phyloP scores from a whole-genome alignment of 2,329 filamentous ascomycete genomes.

The Calonectria honghensis region DNA sequence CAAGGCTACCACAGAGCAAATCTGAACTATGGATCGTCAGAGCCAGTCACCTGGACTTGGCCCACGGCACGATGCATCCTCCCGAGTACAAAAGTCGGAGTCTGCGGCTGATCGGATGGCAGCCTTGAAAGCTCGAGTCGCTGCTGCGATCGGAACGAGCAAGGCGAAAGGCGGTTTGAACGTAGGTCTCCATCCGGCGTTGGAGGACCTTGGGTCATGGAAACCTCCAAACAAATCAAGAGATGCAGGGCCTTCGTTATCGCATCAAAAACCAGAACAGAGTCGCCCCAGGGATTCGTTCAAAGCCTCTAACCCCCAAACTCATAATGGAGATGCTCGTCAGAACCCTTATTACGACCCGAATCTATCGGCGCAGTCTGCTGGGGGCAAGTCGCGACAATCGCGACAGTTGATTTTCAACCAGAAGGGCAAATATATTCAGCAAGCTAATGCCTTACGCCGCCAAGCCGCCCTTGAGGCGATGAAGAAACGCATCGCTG shows the following conservation, averaged over 20 bases:
- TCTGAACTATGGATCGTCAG: slow-evolving; percentile 69
- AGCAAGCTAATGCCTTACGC: slow-evolving; percentile 91
- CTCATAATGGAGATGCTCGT: slow-evolving; percentile 36
- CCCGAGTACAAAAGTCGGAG: slow-evolving; percentile 73
- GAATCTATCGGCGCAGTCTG: slow-evolving; percentile 76
- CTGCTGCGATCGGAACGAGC: slow-evolving; percentile 79
- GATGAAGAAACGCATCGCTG: slow-evolving; percentile 95
- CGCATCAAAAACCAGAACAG: slow-evolving; percentile 44
- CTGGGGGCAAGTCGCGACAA: slow-evolving; percentile 76
- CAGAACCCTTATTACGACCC: slow-evolving; percentile 89
- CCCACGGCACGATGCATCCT: slow-evolving; percentile 73
- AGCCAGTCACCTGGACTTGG: slow-evolving; percentile 71
- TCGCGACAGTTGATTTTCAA: slow-evolving; percentile 91
- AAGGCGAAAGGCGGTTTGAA: slow-evolving; percentile 81
- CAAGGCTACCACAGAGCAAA: slow-evolving; percentile 11
- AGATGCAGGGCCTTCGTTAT: slow-evolving; percentile 49
- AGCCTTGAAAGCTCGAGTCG: slow-evolving; percentile 86
- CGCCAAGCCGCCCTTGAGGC: slow-evolving; percentile 92
- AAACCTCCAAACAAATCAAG: slow-evolving; percentile 65
- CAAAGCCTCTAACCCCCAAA: slow-evolving; percentile 46
- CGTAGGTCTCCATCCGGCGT: slow-evolving; percentile 85
- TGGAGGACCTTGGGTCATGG: slow-evolving; percentile 74
- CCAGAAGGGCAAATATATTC: slow-evolving; percentile 97
- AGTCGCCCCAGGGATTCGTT: slow-evolving; percentile 43
- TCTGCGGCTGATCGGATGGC: slow-evolving; percentile 81